Conservation (phyloP, 192 early-diverging fungal species). For the Diversispora eburnea region DNA sequence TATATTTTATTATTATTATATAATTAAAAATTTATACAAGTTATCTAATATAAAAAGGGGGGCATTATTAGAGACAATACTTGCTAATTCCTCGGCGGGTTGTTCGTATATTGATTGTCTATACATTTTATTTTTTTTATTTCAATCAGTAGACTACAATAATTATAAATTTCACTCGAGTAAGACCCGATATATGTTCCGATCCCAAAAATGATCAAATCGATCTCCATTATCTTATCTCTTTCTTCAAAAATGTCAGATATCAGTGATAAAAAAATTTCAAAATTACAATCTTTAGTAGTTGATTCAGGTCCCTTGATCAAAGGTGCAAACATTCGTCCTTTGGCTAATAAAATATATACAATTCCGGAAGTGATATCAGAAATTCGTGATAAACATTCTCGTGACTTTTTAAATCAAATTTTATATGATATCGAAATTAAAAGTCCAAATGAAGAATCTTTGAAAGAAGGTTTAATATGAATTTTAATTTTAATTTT, state of each 20-base stretch:
- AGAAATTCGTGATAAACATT: slow-evolving; percentile 76
- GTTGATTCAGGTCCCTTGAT: slow-evolving; percentile 75
- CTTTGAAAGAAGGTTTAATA: slow-evolving; percentile 54
- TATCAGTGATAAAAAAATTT: too few species aligned
- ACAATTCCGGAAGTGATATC: slow-evolving; percentile 84
- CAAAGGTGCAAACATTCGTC: slow-evolving; percentile 55
- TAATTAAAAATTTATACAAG: not conserved
- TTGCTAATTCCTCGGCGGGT: not conserved
- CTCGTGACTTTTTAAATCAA: slow-evolving; percentile 56
- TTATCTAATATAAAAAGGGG: too few species aligned
- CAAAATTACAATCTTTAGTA: slow-evolving; percentile 40
- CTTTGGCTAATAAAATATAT: slow-evolving; percentile 68
- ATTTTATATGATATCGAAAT: slow-evolving; percentile 64
- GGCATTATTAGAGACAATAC: too few species aligned
- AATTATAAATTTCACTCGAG: not conserved
- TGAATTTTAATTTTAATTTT: not conserved
- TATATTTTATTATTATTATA: not conserved
- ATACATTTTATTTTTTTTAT: not conserved
- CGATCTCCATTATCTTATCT: too few species aligned
- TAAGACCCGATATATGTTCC: too few species aligned
- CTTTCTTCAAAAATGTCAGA: too few species aligned
- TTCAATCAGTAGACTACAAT: not conserved
- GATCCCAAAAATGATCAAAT: too few species aligned
- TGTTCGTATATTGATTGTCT: slow-evolving; percentile 1
- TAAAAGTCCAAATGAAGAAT: slow-evolving; percentile 58